Base-by-base conservation (phyloP, 768 basidiomycete genomes). In the Podaxis sp. region DNA sequence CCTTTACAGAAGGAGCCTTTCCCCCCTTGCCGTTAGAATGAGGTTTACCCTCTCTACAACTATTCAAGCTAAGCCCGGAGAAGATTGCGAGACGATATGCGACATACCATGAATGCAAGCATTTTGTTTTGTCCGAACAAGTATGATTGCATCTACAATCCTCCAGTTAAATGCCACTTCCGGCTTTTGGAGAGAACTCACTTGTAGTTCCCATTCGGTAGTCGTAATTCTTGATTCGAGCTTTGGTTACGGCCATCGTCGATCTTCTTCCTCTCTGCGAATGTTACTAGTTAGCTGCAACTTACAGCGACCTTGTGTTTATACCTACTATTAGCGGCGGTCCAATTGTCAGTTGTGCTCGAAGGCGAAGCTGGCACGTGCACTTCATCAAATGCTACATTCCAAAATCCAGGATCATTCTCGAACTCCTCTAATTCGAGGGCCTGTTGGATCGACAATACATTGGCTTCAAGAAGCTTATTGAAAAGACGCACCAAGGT, bases 71-170 rank as follows among this genome's bases (percentile, higher is more conserved):
- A 46, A 48, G 20, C 20, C 11, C 4, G n/a, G 12, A 1, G 33
- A 49, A 46, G 30, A 8, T 30, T n/a, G 15, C 38, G 24, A 50
- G 33, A 37, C 55, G 30, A 36, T 26, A 5, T 4, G 30, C 56
- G 33, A 64, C 78, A 65, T 66, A 91, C 93, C 93, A 94, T 38
- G 87, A 71, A 76, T 95, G 93, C 26, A 87, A 83, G 70, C 93
- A 95, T 48, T 77, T 80, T 3, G 77, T 74, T 73, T 93, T 94
- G 68, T 92, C 86, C 71, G 89, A 91, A 80, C 93, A 95, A 22
- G 81, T 56, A 67, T 95, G 93, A 66, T 90, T 90, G 69, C 93
- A 95, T 55, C 91, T 92, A 41, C 62, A 64, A 38, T 52, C 46
- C 56, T 40, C 65, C 62, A 53, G 66, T 67, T 33, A n/a, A 60